Evolutionary conservation across 805 yeast genomes (phyloP).

Genomic region (Candida arabinofermentans): DNA sequence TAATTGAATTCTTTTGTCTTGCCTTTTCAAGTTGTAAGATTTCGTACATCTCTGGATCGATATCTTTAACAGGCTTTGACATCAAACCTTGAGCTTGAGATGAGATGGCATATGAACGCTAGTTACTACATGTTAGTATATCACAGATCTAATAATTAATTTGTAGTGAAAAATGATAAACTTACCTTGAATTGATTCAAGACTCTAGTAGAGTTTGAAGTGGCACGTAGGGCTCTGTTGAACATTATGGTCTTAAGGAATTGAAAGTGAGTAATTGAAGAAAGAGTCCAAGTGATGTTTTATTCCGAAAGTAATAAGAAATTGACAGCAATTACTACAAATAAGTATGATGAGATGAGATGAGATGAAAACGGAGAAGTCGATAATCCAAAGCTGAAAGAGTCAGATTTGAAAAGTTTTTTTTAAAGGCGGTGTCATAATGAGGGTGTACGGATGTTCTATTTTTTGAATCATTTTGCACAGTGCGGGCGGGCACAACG

Average conservation of each 20-base stretch:
- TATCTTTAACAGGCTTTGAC: conserved; percentile 54
- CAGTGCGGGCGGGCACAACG: no score
- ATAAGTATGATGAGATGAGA: no score
- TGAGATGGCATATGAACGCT: conserved; percentile 39
- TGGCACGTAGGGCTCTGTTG: conserved; percentile 4
- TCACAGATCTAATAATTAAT: neutral
- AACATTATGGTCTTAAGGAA: conserved; percentile 6
- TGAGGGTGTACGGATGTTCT: no score
- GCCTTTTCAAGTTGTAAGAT: conserved; percentile 75
- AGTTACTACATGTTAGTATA: neutral
- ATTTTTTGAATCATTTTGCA: no score
- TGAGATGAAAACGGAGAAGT: no score
- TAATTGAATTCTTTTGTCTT: conserved; percentile 92
- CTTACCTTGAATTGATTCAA: conserved; percentile 11
- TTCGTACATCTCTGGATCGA: conserved; percentile 75
- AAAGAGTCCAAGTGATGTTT: no score
- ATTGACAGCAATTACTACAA: no score
- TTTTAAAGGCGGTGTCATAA: no score
- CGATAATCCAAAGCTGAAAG: no score
- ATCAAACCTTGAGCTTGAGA: conserved; percentile 48
- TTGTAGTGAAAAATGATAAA: neutral
- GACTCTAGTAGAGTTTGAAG: neutral
- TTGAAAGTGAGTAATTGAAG: neutral
- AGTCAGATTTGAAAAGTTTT: no score
- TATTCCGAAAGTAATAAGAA: no score